These are phyloP conservation scores for Euryodendron excelsum DNA, from an alignment of 148 eudicot species.

Conservation along the genomic window DNA sequence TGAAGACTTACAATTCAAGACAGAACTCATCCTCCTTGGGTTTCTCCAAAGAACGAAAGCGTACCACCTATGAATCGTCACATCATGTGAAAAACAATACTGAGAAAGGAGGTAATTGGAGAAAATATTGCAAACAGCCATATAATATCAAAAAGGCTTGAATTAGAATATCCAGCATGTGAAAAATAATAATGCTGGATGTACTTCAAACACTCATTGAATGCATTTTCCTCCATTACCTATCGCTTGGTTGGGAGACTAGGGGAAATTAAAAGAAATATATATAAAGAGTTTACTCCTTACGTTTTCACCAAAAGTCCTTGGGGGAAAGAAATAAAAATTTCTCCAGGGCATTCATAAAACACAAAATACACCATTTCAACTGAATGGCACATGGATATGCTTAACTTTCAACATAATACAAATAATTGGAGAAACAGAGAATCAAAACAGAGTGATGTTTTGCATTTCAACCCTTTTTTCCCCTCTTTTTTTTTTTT, in stretches of 20 bases:
- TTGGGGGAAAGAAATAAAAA: no score
- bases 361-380: no score
- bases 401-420: no score
- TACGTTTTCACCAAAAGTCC: no score
- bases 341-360: no score
- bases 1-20: slow-evolving; percentile 27
- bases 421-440: no score
- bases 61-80: slow-evolving; percentile 21
- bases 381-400: no score
- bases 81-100: background rate
- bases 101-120: background rate
- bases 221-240: background rate
- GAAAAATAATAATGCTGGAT: background rate
- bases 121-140: background rate
- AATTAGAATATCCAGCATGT: background rate
- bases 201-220: background rate
- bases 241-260: background rate
- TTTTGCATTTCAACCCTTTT: no score
- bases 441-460: no score
- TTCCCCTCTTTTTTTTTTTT: no score
- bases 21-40: slow-evolving; percentile 33
- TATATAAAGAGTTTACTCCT: no score
- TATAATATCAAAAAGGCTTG: background rate
- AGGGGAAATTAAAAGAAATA: no score
- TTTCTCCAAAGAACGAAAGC: slow-evolving; percentile 30